Conservation (phyloP, 108 stramenopile genomes). For the Cylindrotheca fusiformis region DNA sequence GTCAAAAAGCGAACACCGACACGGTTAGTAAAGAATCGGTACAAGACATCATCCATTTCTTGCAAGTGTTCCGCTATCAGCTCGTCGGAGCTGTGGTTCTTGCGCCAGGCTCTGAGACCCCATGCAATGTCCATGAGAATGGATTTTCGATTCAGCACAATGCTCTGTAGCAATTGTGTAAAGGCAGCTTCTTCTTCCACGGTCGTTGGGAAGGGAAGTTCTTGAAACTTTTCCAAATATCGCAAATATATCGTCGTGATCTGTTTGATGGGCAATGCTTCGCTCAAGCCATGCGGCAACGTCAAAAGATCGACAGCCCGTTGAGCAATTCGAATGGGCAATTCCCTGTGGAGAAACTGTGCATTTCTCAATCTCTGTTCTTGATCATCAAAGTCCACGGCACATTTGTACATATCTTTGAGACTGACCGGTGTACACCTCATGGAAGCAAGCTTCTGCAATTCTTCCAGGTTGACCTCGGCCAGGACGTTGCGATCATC, state of each 20-base stretch:
- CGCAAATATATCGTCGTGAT: conserved; percentile 71
- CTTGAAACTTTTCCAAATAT: conserved; percentile 65
- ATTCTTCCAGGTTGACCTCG: conserved; percentile 56
- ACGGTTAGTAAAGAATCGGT: conserved; percentile 88
- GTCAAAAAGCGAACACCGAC: conserved; percentile 87
- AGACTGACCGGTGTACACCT: conserved; percentile 76
- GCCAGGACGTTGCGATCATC: too few species aligned
- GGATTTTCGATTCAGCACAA: conserved; percentile 69
- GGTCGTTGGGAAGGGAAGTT: conserved; percentile 54
- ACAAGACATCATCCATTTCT: conserved; percentile 88
- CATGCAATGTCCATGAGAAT: conserved; percentile 74
- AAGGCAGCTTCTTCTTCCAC: conserved; percentile 62
- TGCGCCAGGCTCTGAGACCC: conserved; percentile 52
- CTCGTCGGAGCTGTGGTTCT: conserved; percentile 1
- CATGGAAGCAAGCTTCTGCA: conserved; percentile 66
- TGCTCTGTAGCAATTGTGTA: conserved; percentile 42
- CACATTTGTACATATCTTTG: conserved; percentile 87
- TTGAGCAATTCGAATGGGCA: conserved; percentile 91
- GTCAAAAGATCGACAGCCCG: conserved; percentile 84
- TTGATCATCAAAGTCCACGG: conserved; percentile 34
- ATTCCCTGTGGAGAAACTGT: conserved; percentile 78
- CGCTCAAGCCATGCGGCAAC: conserved; percentile 74
- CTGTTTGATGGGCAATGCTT: conserved; percentile 58
- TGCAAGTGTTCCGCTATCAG: conserved; percentile 33
- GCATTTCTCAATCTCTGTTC: conserved; percentile 79